Evolutionary conservation across 2,329 filamentous ascomycete genomes (phyloP), one percentile per base, ranked within the genome.

Genomic region (Magnaporthiopsis poae): DNA sequence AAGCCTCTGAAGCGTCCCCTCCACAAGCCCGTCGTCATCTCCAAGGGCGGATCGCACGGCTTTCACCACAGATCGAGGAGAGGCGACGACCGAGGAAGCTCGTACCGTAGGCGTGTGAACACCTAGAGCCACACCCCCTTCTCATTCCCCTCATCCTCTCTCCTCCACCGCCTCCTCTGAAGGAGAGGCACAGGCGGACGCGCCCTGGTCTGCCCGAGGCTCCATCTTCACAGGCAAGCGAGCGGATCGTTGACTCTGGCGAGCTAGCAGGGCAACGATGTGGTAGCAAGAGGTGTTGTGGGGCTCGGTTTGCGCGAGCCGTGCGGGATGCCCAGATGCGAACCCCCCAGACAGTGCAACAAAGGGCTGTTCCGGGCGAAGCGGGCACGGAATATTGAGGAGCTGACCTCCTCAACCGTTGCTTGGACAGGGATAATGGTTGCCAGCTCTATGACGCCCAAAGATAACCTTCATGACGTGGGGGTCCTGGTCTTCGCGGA

Each of bases 1-100:
- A 83, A 81, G 70, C 74, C 78, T 64, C 75, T 86, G 67, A 86
- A 86, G 73, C 78, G 84, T 31, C 84, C 84, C 27, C 76, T 86
- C 27, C 84, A 86, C 70, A 80, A 83, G 68, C 84, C 84, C 11
- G 75, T 86, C 21, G 72, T 84, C 46, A 80, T 86, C 63, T 79
- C 79, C 33, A 78, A 79, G 69, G 78, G 75, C 13, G 74, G 75
- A 60, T 71, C 73, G 60, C 70, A 73, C 27, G 73, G 72, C 29
- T 71, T 73, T 27, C 63, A 52, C 31, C 63, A 46, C 46, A 64
- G 63, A 56, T 15, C 36, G 27, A 18, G 56, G 11, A 56, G 39
- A 56, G 56, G 29, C 27, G 63, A 64, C 11, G 36, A 64, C 46
- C 39, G 46, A 25, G 46, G 46, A 56, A 56, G 46, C 46, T 56